A percentile compares a stretch with the other conserved stretches of the same genome.
phyloP scores from a whole-genome alignment of 1,139 yeast genomes.

The Taphrina communis region DNA sequence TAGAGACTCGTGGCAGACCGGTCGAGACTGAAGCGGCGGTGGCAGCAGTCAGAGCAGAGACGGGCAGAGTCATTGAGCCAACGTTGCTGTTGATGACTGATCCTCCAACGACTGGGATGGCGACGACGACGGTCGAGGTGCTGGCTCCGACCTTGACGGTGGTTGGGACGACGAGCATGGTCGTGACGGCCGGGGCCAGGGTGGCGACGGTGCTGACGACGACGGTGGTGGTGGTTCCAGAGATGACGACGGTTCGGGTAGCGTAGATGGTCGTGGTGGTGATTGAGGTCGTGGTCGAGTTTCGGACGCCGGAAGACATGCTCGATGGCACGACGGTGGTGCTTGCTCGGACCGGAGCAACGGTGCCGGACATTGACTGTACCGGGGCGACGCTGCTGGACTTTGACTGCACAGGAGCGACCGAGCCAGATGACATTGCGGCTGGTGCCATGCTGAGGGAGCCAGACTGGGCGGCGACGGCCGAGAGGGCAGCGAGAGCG shows the following conservation, averaged over 20 bases:
- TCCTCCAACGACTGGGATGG: slow-evolving; percentile 34
- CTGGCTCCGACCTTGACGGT: slow-evolving; percentile 8
- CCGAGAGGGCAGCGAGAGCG: slow-evolving; percentile 20
- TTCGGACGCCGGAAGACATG: background rate
- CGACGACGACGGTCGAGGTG: slow-evolving; percentile 13
- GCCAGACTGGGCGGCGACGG: slow-evolving; percentile 14
- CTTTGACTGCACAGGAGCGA: too few relatives aligned
- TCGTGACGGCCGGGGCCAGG: slow-evolving; percentile 9
- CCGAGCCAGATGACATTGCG: too few relatives aligned
- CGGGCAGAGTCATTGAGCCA: slow-evolving; percentile 22
- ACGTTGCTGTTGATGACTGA: slow-evolving; percentile 21
- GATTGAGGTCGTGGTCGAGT: slow-evolving; percentile 10
- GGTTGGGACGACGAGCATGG: slow-evolving; percentile 30
- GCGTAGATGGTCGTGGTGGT: slow-evolving; percentile 21
- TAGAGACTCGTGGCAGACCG: slow-evolving; percentile 25
- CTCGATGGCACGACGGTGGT: background rate
- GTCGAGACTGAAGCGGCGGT: background rate
- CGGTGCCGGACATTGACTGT: background rate
- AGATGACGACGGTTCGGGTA: slow-evolving; percentile 26
- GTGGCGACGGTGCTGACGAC: slow-evolving; percentile 22
- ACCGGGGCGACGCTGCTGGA: background rate
- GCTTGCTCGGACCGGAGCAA: background rate
- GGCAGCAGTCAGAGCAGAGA: slow-evolving; percentile 3
- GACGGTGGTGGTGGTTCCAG: slow-evolving; percentile 11
- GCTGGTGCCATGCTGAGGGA: too few relatives aligned